Evolutionary conservation across 495 filamentous ascomycete genomes (phyloP).

Genomic region (Neurospora discreta): DNA sequence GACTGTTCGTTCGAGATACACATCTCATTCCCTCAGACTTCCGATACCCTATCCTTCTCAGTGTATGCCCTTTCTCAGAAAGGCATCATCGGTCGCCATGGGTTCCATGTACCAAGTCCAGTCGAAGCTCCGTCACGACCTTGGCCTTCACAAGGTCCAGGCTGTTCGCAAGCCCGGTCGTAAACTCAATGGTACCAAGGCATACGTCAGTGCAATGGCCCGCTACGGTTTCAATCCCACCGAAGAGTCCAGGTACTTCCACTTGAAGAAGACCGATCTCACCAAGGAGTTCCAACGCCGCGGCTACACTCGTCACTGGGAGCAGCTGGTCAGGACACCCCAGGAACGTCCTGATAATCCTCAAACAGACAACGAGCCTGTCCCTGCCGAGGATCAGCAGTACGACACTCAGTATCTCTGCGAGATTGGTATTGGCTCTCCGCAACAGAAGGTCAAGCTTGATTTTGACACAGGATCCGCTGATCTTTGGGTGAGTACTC

Average conservation of each 20-base stretch:
- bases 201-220: slow-evolving; percentile 57
- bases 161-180: slow-evolving; percentile 50
- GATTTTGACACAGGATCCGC: slow-evolving; percentile 72
- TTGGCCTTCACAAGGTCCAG: slow-evolving; percentile 39
- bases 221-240: slow-evolving; percentile 65
- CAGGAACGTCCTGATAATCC: background rate
- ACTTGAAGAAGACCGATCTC: slow-evolving; percentile 26
- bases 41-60: background rate
- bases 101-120: slow-evolving; percentile 23
- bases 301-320: slow-evolving; percentile 32
- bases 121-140: slow-evolving; percentile 20
- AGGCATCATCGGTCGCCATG: slow-evolving; percentile 14
- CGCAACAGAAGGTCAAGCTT: slow-evolving; percentile 51
- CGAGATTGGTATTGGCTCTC: slow-evolving; percentile 55
- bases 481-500: slow-evolving; percentile 59
- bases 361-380: slow-evolving; percentile 9
- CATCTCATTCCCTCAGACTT: background rate
- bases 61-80: background rate
- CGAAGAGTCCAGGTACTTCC: slow-evolving; percentile 39
- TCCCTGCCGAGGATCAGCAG: slow-evolving; percentile 62
- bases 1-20: background rate
- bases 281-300: background rate
- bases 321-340: slow-evolving; percentile 33
- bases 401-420: slow-evolving; percentile 64
- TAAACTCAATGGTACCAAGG: slow-evolving; percentile 55